phyloP scores from a whole-genome alignment of 768 basidiomycete species.

The Lepiota brunneoincarnata region DNA sequence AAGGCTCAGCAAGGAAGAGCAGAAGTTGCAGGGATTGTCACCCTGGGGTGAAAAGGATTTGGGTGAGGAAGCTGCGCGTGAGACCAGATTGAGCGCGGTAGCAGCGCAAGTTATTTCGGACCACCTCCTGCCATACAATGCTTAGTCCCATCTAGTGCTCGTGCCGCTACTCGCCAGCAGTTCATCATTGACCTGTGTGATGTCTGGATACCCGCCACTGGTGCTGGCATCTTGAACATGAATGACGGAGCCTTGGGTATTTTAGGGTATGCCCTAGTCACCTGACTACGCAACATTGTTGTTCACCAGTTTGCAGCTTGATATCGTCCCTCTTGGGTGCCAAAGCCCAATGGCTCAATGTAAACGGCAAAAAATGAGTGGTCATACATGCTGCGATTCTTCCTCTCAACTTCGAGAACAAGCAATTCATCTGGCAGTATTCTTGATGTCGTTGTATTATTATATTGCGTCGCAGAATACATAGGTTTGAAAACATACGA shows the following conservation, averaged over 20 bases:
- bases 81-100: constrained; percentile 58
- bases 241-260: constrained; percentile 87
- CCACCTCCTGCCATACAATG: constrained; percentile 4
- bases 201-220: constrained; percentile 86
- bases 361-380: constrained; percentile 40
- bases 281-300: background rate
- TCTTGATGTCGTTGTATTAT: constrained; percentile 1
- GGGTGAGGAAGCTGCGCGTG: constrained; percentile 61
- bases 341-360: constrained; percentile 61
- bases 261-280: constrained; percentile 58
- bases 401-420: too few species aligned
- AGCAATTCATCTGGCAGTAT: background rate
- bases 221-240: constrained; percentile 68
- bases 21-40: constrained; percentile 42
- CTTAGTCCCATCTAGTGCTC: constrained; percentile 41
- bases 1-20: constrained; percentile 59
- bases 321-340: constrained; percentile 71
- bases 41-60: constrained; percentile 66
- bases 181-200: constrained; percentile 84
- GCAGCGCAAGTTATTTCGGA: constrained; percentile 39
- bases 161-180: constrained; percentile 69
- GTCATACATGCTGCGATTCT: background rate
- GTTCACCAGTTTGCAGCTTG: constrained; percentile 39
- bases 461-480: background rate
- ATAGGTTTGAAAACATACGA: constrained; percentile 10